These are phyloP conservation scores for Hortiboletus flavorubellus DNA, from an alignment of 768 basidiomycete species.

Conservation along the genomic window DNA sequence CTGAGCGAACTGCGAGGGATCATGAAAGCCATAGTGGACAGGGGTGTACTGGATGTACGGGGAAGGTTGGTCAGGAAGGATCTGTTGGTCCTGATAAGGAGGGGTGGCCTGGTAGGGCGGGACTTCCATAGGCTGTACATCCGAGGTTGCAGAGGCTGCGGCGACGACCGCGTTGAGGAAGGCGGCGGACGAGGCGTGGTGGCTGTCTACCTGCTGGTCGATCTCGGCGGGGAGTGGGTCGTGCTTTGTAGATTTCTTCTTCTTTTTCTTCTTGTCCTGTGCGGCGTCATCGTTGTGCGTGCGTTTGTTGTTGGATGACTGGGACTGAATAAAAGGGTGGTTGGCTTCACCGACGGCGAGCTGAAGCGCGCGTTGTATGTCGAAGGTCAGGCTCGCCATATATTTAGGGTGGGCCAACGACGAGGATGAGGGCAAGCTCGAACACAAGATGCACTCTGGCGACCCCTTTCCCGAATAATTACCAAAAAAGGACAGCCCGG, in stretches of 20 bases:
- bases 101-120: slow-evolving; percentile 31
- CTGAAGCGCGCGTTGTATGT: slow-evolving; percentile 50
- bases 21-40: slow-evolving; percentile 28
- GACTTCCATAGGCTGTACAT: slow-evolving; percentile 28
- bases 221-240: slow-evolving; percentile 35
- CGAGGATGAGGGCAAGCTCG: slow-evolving; percentile 41
- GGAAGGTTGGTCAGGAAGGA: slow-evolving; percentile 24
- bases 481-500: slow-evolving; percentile 4
- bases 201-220: slow-evolving; percentile 30
- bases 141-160: slow-evolving; percentile 53
- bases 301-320: slow-evolving; percentile 37
- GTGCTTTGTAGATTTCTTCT: slow-evolving; percentile 19
- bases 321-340: slow-evolving; percentile 33
- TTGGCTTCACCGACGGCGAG: slow-evolving; percentile 47
- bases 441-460: background rate
- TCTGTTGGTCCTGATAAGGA: slow-evolving; percentile 33
- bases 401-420: slow-evolving; percentile 41
- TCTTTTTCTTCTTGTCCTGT: slow-evolving; percentile 35
- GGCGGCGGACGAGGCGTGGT: slow-evolving; percentile 51
- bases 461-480: slow-evolving; percentile 13
- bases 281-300: slow-evolving; percentile 13
- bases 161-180: slow-evolving; percentile 65
- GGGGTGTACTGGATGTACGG: slow-evolving; percentile 31
- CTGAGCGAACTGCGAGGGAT: slow-evolving; percentile 26
- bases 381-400: slow-evolving; percentile 37